A percentile compares a stretch with the other conserved stretches of the same genome.
Conservation (phyloP, 768 basidiomycete genomes). For the Strobilomyces echinocephalus region DNA sequence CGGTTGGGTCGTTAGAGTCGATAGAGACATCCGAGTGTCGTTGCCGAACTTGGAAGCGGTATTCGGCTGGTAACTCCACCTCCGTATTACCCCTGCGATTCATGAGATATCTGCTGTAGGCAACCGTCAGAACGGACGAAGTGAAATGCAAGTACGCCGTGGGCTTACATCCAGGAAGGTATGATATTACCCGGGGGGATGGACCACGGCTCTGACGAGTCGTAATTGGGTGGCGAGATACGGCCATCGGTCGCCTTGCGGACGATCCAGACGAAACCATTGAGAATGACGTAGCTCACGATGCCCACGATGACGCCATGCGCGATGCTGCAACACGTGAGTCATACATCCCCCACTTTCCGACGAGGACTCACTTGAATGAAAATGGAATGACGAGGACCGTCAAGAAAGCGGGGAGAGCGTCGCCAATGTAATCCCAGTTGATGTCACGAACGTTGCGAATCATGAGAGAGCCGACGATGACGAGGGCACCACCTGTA, state of each 20-base stretch:
- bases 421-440: slow-evolving; percentile 84
- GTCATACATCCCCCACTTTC: background rate
- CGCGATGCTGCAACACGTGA: slow-evolving; percentile 56
- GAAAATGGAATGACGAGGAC: slow-evolving; percentile 74
- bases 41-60: slow-evolving; percentile 29
- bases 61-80: slow-evolving; percentile 20
- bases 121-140: background rate
- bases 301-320: slow-evolving; percentile 86
- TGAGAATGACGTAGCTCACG: slow-evolving; percentile 63
- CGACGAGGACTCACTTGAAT: slow-evolving; percentile 54
- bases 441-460: slow-evolving; percentile 83
- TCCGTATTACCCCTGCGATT: slow-evolving; percentile 1
- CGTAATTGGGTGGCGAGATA: slow-evolving; percentile 60
- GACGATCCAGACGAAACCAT: slow-evolving; percentile 59
- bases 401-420: slow-evolving; percentile 82
- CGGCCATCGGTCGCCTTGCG: slow-evolving; percentile 53
- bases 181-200: slow-evolving; percentile 67
- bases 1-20: slow-evolving; percentile 28
- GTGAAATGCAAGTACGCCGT: background rate
- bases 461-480: slow-evolving; percentile 88
- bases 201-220: slow-evolving; percentile 62
- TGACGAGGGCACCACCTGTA: slow-evolving; percentile 78
- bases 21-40: slow-evolving; percentile 30
- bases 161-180: slow-evolving; percentile 62
- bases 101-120: slow-evolving; percentile 28